phyloP scores from a whole-genome alignment of 208 protist genomes.

The Wallacemonas sp. region DNA sequence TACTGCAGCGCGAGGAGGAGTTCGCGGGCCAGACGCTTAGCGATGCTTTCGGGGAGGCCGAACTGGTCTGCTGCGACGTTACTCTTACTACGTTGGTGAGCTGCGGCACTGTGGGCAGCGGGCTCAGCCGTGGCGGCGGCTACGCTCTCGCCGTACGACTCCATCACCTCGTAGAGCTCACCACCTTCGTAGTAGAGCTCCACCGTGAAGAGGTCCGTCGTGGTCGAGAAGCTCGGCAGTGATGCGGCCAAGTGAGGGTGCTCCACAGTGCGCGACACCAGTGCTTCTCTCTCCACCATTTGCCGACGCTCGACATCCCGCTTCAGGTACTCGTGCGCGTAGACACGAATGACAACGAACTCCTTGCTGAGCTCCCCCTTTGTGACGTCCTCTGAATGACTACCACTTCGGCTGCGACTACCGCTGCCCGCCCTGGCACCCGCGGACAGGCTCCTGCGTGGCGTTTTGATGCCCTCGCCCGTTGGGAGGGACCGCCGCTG shows the following conservation, averaged over 20 bases:
- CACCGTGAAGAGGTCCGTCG: slow-evolving; percentile 59
- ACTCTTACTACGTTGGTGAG: not conserved
- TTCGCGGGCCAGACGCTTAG: slow-evolving; percentile 41
- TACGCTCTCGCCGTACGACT: slow-evolving; percentile 22
- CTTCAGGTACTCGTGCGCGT: slow-evolving; percentile 58
- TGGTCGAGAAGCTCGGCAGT: slow-evolving; percentile 40
- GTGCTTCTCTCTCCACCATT: slow-evolving; percentile 57
- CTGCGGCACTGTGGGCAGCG: not conserved
- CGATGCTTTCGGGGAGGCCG: slow-evolving; percentile 28
- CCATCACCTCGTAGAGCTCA: slow-evolving; percentile 58
- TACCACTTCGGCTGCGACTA: slow-evolving; percentile 8
- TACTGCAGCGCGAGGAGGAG: slow-evolving; percentile 51
- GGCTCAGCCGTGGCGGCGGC: not conserved
- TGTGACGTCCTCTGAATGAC: not conserved
- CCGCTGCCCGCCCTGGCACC: not conserved
- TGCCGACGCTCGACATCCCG: slow-evolving; percentile 42
- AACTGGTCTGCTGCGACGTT: not conserved
- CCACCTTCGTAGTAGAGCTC: slow-evolving; percentile 60
- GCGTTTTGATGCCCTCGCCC: not conserved
- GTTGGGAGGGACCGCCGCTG: not conserved
- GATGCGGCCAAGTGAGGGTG: slow-evolving; percentile 53
- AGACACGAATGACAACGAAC: slow-evolving; percentile 56
- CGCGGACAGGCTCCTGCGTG: not conserved
- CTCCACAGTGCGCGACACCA: slow-evolving; percentile 29
- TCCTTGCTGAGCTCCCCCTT: slow-evolving; percentile 1